Conservation (phyloP, 441 rosid genomes). For the Francoa sonchifolia region DNA sequence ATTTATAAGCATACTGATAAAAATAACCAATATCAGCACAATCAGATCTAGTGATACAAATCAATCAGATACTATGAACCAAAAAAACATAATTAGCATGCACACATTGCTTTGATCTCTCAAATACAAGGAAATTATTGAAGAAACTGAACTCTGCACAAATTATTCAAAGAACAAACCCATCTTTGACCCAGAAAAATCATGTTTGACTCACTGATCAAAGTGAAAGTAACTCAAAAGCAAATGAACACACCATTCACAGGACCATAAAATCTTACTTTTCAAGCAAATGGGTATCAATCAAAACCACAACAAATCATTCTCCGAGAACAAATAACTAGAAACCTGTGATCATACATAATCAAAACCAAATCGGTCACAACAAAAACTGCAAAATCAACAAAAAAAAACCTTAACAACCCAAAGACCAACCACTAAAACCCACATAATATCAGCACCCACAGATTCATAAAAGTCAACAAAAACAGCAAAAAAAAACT, state of each 20-base stretch:
- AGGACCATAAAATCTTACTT: conserved; percentile 9
- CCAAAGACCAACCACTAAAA: too few relatives aligned
- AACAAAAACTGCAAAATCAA: too few relatives aligned
- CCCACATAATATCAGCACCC: too few relatives aligned
- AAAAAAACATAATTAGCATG: too few relatives aligned
- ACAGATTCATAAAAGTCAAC: background rate
- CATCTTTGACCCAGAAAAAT: too few relatives aligned
- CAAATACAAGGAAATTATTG: too few relatives aligned
- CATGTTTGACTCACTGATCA: too few relatives aligned
- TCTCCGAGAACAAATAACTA: conserved; percentile 3
- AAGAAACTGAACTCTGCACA: too few relatives aligned
- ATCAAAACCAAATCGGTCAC: too few relatives aligned
- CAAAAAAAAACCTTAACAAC: too few relatives aligned
- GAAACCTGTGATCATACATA: too few relatives aligned
- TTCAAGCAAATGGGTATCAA: conserved; percentile 23
- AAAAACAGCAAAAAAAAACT: background rate
- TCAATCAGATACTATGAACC: background rate
- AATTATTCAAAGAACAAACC: conserved; percentile 1
- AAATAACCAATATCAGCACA: background rate
- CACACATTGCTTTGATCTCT: too few relatives aligned
- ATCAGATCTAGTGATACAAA: conserved; percentile 16
- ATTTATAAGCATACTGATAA: conserved; percentile 8
- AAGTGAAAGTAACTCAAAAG: background rate
- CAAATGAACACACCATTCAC: background rate
- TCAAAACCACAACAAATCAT: conserved; percentile 7